These are phyloP conservation scores for Luffa acutangula DNA, from an alignment of 306 rosid genomes.

Conservation along the genomic window DNA sequence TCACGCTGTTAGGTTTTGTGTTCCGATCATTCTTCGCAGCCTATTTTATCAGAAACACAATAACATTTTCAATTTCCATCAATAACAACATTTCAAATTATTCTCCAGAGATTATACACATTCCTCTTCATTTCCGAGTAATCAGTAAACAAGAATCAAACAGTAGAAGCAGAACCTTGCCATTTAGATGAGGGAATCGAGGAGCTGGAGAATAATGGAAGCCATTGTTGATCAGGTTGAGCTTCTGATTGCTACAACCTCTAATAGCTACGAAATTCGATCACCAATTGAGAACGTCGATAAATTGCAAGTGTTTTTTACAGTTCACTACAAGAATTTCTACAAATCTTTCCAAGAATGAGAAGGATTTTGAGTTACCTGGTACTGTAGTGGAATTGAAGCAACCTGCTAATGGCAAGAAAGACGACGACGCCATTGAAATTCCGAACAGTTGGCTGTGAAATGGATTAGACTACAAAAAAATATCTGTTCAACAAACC, in stretches of 20 bases:
- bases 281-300: background rate
- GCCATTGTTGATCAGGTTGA: conserved; percentile 6
- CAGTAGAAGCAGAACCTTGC: conserved; percentile 29
- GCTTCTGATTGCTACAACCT: conserved; percentile 13
- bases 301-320: background rate
- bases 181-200: conserved; percentile 19
- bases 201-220: conserved; percentile 16
- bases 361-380: conserved; percentile 18
- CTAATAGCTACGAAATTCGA: conserved; percentile 5
- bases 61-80: background rate
- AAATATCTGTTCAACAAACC: background rate
- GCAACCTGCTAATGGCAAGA: conserved; percentile 19
- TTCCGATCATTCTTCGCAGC: conserved; percentile 31
- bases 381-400: conserved; percentile 20
- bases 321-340: background rate
- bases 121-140: background rate
- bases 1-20: conserved; percentile 56
- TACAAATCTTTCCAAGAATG: background rate
- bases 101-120: background rate
- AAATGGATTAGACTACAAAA: background rate
- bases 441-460: background rate
- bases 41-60: conserved; percentile 17
- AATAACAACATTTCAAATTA: background rate
- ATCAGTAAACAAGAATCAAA: background rate
- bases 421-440: conserved; percentile 39